A percentile compares a stretch with the other conserved stretches of the same genome.
Conservation (phyloP, 2,329 filamentous ascomycete genomes). For the Fusarium sp. region DNA sequence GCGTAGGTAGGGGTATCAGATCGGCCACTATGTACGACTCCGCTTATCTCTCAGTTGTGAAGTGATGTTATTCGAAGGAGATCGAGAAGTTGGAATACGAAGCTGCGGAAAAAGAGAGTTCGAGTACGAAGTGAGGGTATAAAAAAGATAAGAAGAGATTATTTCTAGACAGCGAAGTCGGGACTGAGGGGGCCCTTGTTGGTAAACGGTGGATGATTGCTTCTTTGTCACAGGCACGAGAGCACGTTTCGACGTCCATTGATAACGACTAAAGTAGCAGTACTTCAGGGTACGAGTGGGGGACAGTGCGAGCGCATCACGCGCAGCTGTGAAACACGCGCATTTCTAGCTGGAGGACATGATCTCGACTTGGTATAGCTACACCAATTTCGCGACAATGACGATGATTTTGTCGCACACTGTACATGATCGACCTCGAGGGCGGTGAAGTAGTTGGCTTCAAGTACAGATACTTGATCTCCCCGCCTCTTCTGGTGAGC, state of each 20-base stretch:
- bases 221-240: constrained; percentile 47
- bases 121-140: constrained; percentile 20
- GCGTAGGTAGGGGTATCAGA: constrained; percentile 32
- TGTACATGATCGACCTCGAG: constrained; percentile 26
- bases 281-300: constrained; percentile 27
- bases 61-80: constrained; percentile 25
- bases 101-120: constrained; percentile 10
- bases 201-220: constrained; percentile 34
- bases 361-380: background rate
- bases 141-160: constrained; percentile 34
- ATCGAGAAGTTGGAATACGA: background rate
- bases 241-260: constrained; percentile 34
- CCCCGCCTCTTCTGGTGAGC: constrained; percentile 37
- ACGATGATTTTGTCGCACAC: constrained; percentile 38
- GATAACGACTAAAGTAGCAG: constrained; percentile 42
- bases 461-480: constrained; percentile 35
- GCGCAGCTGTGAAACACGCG: constrained; percentile 6
- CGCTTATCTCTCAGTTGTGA: constrained; percentile 38
- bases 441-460: constrained; percentile 23
- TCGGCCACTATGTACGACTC: constrained; percentile 35
- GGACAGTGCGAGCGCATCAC: constrained; percentile 42
- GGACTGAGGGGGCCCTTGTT: constrained; percentile 31
- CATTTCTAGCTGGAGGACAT: background rate
- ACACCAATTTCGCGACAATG: constrained; percentile 33
- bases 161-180: constrained; percentile 42